Percentiles rank a stretch among this genome's conserved stretches.
These are phyloP conservation scores for Acanthamoeba divionensis DNA, from an alignment of 208 protist species.

Conservation along the genomic window DNA sequence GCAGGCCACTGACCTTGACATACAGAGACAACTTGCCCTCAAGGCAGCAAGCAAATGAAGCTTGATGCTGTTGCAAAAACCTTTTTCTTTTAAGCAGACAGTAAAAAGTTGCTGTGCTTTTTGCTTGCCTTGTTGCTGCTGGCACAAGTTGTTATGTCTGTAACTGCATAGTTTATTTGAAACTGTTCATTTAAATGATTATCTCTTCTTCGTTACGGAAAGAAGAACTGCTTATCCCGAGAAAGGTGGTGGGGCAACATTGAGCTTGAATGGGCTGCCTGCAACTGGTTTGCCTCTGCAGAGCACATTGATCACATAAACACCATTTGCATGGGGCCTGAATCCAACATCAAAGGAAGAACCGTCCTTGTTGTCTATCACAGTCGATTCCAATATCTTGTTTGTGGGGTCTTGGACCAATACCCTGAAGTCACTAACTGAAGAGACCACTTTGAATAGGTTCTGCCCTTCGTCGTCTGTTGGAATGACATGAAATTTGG, in stretches of 20 bases:
- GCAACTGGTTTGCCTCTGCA: neutral
- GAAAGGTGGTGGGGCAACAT: slow-evolving; percentile 40
- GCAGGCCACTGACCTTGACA: neutral
- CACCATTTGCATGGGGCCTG: neutral
- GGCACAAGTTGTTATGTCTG: no score
- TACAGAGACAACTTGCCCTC: neutral
- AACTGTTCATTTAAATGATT: no score
- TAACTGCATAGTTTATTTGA: no score
- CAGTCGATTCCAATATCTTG: neutral
- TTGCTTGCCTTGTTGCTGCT: no score
- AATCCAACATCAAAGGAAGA: neutral
- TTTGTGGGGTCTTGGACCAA: neutral
- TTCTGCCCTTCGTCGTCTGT: neutral
- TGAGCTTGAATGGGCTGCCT: slow-evolving; percentile 27
- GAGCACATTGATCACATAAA: neutral
- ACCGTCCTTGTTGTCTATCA: neutral
- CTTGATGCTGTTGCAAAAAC: no score
- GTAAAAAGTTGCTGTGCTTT: no score
- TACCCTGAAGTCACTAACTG: neutral
- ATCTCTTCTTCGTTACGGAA: no score
- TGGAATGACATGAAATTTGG: slow-evolving; percentile 26
- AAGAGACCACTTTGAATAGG: neutral
- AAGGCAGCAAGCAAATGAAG: no score
- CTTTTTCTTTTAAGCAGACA: no score
- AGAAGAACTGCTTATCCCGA: no score